Evolutionary conservation across 2,329 filamentous ascomycete genomes (phyloP).

Genomic region (Xylariaceae sp.): DNA sequence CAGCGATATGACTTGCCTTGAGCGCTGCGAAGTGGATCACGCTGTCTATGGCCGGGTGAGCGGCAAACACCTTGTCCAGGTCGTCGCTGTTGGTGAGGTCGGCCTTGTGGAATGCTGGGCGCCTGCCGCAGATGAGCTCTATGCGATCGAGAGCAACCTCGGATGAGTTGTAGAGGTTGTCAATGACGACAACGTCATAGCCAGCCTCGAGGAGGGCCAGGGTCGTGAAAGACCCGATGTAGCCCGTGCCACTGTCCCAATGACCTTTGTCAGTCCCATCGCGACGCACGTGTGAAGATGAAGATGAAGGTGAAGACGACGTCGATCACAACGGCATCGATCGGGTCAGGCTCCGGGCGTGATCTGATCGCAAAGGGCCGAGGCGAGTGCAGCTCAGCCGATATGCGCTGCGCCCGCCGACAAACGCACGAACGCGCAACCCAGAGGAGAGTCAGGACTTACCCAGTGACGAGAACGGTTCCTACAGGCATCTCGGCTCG

Average conservation of each 20-base stretch:
- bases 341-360: background rate
- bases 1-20: constrained; percentile 56
- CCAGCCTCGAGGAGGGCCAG: constrained; percentile 87
- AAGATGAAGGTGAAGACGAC: no score
- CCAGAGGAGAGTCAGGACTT: constrained; percentile 35
- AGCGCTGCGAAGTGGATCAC: constrained; percentile 98
- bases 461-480: constrained; percentile 91
- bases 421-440: background rate
- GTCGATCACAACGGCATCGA: background rate
- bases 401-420: background rate
- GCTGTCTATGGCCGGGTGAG: constrained; percentile 90
- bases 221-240: constrained; percentile 96
- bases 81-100: constrained; percentile 83
- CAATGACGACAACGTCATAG: constrained; percentile 94
- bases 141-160: constrained; percentile 89
- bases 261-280: constrained; percentile 5
- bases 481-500: constrained; percentile 63
- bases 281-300: background rate
- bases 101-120: constrained; percentile 74
- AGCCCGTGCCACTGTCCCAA: constrained; percentile 77
- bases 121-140: constrained; percentile 85
- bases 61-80: constrained; percentile 80
- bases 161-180: constrained; percentile 97
- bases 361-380: background rate
- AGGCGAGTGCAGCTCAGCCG: background rate